Evolutionary conservation across 116 monocot species (phyloP).

Genomic region (Iris pallida): DNA sequence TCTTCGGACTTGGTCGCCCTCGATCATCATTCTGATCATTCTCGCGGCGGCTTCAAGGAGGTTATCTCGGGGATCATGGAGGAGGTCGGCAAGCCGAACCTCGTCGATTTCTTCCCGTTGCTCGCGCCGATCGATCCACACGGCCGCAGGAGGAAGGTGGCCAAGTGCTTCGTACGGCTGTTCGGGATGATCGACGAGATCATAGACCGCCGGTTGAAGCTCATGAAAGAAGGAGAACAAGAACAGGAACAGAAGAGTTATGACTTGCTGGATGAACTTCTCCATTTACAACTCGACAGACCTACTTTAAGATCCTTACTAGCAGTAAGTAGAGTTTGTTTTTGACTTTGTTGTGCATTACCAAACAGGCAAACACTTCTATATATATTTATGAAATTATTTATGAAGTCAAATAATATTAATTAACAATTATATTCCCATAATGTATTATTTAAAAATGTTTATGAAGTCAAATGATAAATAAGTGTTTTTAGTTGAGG

Average conservation of each 20-base stretch:
- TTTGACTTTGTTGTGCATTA: too few species aligned
- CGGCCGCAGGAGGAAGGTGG: conserved; percentile 6
- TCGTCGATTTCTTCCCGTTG: conserved; percentile 31
- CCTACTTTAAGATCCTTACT: conserved; percentile 11
- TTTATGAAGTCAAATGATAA: too few species aligned
- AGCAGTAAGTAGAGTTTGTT: background rate
- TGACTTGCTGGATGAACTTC: conserved; percentile 32
- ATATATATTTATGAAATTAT: too few species aligned
- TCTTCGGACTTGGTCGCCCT: background rate
- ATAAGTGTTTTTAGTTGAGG: too few species aligned
- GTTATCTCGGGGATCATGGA: conserved; percentile 19
- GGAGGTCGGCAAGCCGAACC: conserved; percentile 17
- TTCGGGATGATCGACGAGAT: conserved; percentile 13
- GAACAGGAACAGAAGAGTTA: background rate
- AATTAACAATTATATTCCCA: too few species aligned
- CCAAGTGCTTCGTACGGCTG: background rate
- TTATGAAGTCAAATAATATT: too few species aligned
- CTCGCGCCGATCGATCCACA: conserved; percentile 18
- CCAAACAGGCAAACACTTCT: too few species aligned
- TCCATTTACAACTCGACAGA: conserved; percentile 13
- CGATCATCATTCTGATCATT: background rate
- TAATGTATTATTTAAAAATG: too few species aligned
- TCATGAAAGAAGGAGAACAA: background rate
- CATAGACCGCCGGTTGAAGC: conserved; percentile 16
- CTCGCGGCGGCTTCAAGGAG: conserved; percentile 8